Evolutionary conservation across 305 asterid species (phyloP), one percentile per base, ranked within the genome.

Genomic region (Vinca major): DNA sequence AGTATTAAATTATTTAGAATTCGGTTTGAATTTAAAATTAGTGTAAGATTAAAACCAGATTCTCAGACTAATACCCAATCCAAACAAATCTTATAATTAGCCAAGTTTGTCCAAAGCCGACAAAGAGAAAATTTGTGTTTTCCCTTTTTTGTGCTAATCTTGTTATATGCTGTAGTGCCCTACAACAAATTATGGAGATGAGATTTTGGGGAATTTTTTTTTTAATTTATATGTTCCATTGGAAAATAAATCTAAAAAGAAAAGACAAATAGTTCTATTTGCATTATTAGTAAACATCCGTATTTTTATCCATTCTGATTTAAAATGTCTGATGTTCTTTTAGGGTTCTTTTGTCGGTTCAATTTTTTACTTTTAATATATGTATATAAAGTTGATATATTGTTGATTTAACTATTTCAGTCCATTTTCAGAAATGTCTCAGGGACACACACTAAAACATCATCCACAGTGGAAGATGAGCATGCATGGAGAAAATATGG

Each of bases 401-500:
- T 48, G 4, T 50, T 50, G 37, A 44, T 6, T 44, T 2, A 11
- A 47, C 37, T 26, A 7, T 56, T 26, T 56, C 0, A 8, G 5
- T 26, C 26, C 7, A 26, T 0, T 36, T 13, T 44, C 80, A 88
- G 97, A 57, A 85, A 76, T 77, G 77, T 57, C 10, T 66, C 76
- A 16, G 78, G 75, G 52, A 71, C 94, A n/a, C 55, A 82, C 83
- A 70, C 70, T 9, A 64, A 3, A 17, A 13, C 65, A 12, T 74
- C 83, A 55, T 62, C 77, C 10, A 76, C 80, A 0, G 65, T 49
- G 37, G 83, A 77, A 67, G 96, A 89, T 82, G 89, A 85, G 6
- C 74, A 66, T 66, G 80, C 86, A 14, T 87, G 96, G 96, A 82
- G 95, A 41, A 89, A 89, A 70, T 89, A 89, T 77, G 96, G 96